Evolutionary conservation across 2,329 filamentous ascomycete genomes (phyloP), one percentile per base, ranked within the genome.

Genomic region (Tympanopsis confertula): DNA sequence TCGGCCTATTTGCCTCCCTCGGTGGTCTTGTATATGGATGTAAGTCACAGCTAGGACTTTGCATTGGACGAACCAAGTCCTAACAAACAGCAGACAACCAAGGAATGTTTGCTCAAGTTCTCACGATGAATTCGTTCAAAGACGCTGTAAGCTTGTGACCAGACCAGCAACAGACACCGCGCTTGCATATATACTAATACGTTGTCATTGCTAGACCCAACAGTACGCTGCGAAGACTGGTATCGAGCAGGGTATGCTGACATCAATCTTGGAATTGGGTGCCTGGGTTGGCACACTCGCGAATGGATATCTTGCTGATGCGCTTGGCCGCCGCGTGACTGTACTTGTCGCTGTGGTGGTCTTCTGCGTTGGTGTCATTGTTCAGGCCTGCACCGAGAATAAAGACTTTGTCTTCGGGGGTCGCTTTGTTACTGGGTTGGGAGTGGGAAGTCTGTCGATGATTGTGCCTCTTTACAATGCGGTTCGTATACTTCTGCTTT

Each of bases 161-260:
- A n/a, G n/a, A n/a, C n/a, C n/a, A n/a, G n/a, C n/a, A n/a, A n/a
- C n/a, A n/a, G n/a, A n/a, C n/a, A n/a, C n/a, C 15, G 30, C 15
- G 15, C 12, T 10, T 17, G 10, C 17, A 13, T 13, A 10, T 33
- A 18, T 13, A 17, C 15, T 15, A 17, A 10, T 7, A 18, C 30
- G 24, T n/a, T 33, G 7, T 12, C 41, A 41, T 18, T 35, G 19
- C 18, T 18, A 36, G 39, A 47, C 45, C 19, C 35, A 46, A 15
- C 45, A 39, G 19, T 48, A 40, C 26, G 44, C 45, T 20, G 39
- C 29, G 5, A 35, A 32, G 3, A 40, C 43, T 19, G 46, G 47
- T 28, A 40, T 41, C 24, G 20, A 39, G n/a, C 43, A 65, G 41
- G 65, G 64, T 20, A 66, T 63, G 64, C 52, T 68, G 15, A 63